A percentile compares a stretch with the other conserved stretches of the same genome.
Conservation (phyloP, 2,329 filamentous ascomycete species). For the Neurospora sp. region DNA sequence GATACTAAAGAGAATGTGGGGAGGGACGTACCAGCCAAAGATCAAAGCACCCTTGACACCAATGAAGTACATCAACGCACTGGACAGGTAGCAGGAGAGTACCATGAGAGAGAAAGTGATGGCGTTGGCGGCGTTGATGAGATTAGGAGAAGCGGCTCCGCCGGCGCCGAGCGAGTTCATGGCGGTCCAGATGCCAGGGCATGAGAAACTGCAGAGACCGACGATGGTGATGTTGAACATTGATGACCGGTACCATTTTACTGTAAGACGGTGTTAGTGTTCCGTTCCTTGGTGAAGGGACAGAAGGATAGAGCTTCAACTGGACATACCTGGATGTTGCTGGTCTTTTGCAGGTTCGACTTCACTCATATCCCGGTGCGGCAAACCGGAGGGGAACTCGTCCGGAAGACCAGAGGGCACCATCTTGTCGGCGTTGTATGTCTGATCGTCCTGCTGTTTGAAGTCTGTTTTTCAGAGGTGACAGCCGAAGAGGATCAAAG, state of each 20-base stretch:
- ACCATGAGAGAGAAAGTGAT: slow-evolving; percentile 63
- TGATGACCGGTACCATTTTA: slow-evolving; percentile 57
- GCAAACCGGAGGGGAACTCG: neutral
- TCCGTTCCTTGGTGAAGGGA: neutral
- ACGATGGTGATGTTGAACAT: slow-evolving; percentile 65
- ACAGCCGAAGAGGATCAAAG: neutral
- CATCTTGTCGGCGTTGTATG: neutral
- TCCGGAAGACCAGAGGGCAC: neutral
- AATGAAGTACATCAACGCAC: slow-evolving; percentile 53
- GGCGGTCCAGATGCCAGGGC: slow-evolving; percentile 62
- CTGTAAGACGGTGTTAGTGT: neutral
- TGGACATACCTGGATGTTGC: slow-evolving; percentile 21
- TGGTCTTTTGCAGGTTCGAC: slow-evolving; percentile 20
- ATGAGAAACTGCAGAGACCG: slow-evolving; percentile 60
- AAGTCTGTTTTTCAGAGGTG: neutral
- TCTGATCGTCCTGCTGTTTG: neutral
- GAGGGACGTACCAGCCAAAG: slow-evolving; percentile 49
- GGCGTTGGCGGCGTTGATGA: slow-evolving; percentile 63
- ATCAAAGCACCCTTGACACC: slow-evolving; percentile 63
- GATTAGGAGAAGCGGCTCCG: slow-evolving; percentile 52
- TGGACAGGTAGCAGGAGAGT: slow-evolving; percentile 56
- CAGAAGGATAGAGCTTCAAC: neutral
- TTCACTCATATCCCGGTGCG: slow-evolving; percentile 2
- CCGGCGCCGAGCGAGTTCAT: slow-evolving; percentile 68
- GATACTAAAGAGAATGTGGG: slow-evolving; percentile 15